A percentile compares a stretch with the other conserved stretches of the same genome.
Evolutionary conservation across 2,329 filamentous ascomycete genomes (phyloP).

Genomic region (Arthrobotrys entomopaga): DNA sequence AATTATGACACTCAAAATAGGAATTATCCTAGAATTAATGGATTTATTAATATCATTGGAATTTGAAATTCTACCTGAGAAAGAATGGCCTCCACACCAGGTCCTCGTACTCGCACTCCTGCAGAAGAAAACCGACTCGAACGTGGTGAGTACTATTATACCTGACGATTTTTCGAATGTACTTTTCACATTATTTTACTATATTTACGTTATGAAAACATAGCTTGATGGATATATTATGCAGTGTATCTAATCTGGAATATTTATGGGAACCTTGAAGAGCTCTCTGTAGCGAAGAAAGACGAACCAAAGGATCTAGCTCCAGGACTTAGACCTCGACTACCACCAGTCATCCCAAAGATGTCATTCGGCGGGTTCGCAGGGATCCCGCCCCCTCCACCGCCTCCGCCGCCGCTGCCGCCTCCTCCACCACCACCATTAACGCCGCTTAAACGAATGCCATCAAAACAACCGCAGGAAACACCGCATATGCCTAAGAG

Average conservation of each 20-base stretch:
- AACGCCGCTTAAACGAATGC: conserved; percentile 1
- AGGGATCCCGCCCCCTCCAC: conserved; percentile 4
- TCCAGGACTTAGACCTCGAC: conserved; percentile 37
- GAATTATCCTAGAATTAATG: too few species aligned
- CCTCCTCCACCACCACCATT: conserved; percentile 7
- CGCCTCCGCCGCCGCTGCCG: conserved; percentile 10
- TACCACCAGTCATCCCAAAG: conserved; percentile 25
- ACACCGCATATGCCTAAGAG: neutral
- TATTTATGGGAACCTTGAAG: neutral
- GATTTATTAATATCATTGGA: too few species aligned
- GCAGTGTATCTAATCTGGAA: too few species aligned
- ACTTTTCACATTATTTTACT: too few species aligned
- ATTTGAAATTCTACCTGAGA: too few species aligned
- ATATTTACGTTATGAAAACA: too few species aligned
- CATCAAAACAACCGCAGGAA: neutral
- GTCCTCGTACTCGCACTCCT: too few species aligned
- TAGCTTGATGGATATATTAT: neutral
- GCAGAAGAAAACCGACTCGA: neutral
- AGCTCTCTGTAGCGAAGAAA: conserved; percentile 2
- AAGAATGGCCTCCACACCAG: too few species aligned
- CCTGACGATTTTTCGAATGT: too few species aligned
- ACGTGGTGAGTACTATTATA: neutral
- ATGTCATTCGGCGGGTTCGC: conserved; percentile 11
- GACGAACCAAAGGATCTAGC: conserved; percentile 32
- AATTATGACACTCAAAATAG: too few species aligned